Conservation (phyloP, 1,284 basidiomycete species). For the Quambalaria eucalypti region DNA sequence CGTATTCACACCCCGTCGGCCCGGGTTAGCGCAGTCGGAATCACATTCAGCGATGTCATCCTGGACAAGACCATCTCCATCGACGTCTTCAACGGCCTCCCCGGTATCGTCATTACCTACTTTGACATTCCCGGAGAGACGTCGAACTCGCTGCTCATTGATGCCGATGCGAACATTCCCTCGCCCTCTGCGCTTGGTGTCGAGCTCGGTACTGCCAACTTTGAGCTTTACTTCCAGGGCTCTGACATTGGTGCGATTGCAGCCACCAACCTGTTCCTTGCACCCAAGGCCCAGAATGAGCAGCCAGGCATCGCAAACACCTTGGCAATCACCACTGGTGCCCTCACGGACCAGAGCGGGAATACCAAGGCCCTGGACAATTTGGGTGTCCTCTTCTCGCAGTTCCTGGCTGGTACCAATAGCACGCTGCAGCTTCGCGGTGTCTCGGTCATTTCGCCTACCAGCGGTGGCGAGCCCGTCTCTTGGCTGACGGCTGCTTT, state of each 20-base stretch:
- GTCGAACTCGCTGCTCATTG: conserved; percentile 62
- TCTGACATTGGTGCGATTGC: conserved; percentile 50
- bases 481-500: conserved; percentile 65
- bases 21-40: conserved; percentile 60
- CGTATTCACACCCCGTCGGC: conserved; percentile 60
- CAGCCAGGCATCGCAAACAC: conserved; percentile 47
- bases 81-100: conserved; percentile 63
- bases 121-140: conserved; percentile 57
- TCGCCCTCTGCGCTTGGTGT: conserved; percentile 64
- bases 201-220: conserved; percentile 61
- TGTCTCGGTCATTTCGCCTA: conserved; percentile 54
- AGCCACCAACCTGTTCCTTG: conserved; percentile 53
- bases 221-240: conserved; percentile 53
- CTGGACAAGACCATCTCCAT: conserved; percentile 61
- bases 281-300: conserved; percentile 45
- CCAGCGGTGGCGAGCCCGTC: conserved; percentile 52
- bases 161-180: conserved; percentile 61
- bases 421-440: conserved; percentile 59
- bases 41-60: conserved; percentile 60
- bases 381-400: conserved; percentile 61
- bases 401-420: conserved; percentile 61
- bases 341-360: conserved; percentile 55
- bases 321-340: conserved; percentile 56
- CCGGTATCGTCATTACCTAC: conserved; percentile 57
- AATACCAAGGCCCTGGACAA: conserved; percentile 49